Evolutionary conservation across 2,329 filamentous ascomycete species (phyloP), one percentile per base, ranked within the genome.

Genomic region (Calonectria henricotiae): DNA sequence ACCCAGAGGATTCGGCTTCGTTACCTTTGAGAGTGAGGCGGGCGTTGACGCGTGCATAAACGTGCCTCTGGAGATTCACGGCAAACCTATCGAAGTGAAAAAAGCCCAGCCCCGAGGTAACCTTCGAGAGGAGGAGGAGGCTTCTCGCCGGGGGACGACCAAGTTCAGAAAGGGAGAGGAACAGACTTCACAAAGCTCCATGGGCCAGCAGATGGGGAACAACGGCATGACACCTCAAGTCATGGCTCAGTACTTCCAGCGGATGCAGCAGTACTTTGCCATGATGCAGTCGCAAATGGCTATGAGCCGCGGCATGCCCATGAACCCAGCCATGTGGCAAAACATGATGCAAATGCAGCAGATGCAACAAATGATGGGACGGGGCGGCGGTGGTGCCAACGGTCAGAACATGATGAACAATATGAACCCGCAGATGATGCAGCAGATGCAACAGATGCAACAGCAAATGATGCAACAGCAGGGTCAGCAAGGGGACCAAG

Each of bases 221-320:
- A 81, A 87, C 62, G 92, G 93, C 72, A 97, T 98, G 93, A 97
- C 94, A 23, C 96, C 96, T 0, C 95, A 98, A 79, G 92, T 97
- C 86, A 98, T 98, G 95, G 96, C 96, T 2, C 95, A 98, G 82
- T 98, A 98, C 84, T 97, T 96, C 91, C 94, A 98, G 82, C 91
- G 95, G 58, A 98, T 99, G 96, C 96, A 99, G 83, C 94, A 98
- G 81, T 98, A 97, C 83, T 97, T 98, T 82, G 88, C 92, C 68
- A 92, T 98, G 89, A 96, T 98, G 94, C 95, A 97, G 83, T 94
- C 96, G 78, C 93, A 96, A 80, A 94, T 97, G 89, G 92, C 92
- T 60, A 96, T 96, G 91, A 95, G 90, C 87, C 86, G 92, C 76
- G 85, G 90, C 80, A 91, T 92, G 85, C 86, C 84, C 80, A 90